These are phyloP conservation scores for Apiotrichum domesticum DNA, from an alignment of 1,284 basidiomycete genomes.

Conservation along the genomic window DNA sequence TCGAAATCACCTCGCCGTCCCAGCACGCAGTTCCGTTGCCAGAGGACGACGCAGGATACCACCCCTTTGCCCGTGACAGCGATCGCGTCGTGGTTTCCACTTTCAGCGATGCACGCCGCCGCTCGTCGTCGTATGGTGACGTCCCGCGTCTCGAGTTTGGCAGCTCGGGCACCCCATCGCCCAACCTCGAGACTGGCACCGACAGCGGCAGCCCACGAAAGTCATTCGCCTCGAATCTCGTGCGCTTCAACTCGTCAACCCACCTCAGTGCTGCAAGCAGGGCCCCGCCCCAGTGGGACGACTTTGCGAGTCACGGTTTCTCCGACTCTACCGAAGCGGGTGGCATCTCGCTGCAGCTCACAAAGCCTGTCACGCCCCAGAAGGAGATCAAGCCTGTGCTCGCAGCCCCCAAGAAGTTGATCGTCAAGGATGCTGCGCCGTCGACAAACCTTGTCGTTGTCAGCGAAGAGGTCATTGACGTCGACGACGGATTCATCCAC, in stretches of 20 bases:
- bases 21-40: neutral
- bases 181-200: neutral
- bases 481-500: slow-evolving; percentile 36
- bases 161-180: neutral
- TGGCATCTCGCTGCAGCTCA: slow-evolving; percentile 11
- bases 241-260: slow-evolving; percentile 5
- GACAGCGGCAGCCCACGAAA: slow-evolving; percentile 1
- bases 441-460: slow-evolving; percentile 7
- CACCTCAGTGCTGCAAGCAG: slow-evolving; percentile 4
- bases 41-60: slow-evolving; percentile 13
- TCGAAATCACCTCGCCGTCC: slow-evolving; percentile 7
- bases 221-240: neutral
- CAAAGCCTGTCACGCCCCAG: slow-evolving; percentile 1
- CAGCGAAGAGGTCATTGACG: slow-evolving; percentile 24
- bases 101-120: slow-evolving; percentile 7
- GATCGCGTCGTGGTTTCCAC: neutral
- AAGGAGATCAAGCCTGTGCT: neutral
- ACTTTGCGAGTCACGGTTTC: slow-evolving; percentile 22
- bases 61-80: slow-evolving; percentile 14
- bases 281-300: slow-evolving; percentile 16
- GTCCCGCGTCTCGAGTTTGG: slow-evolving; percentile 3
- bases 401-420: slow-evolving; percentile 5
- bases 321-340: slow-evolving; percentile 13
- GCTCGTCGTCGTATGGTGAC: slow-evolving; percentile 20
- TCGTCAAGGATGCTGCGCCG: neutral